A percentile compares a stretch with the other conserved stretches of the same genome.
phyloP scores from a whole-genome alignment of 106 monocot species.

The Cymbidium sinense region DNA sequence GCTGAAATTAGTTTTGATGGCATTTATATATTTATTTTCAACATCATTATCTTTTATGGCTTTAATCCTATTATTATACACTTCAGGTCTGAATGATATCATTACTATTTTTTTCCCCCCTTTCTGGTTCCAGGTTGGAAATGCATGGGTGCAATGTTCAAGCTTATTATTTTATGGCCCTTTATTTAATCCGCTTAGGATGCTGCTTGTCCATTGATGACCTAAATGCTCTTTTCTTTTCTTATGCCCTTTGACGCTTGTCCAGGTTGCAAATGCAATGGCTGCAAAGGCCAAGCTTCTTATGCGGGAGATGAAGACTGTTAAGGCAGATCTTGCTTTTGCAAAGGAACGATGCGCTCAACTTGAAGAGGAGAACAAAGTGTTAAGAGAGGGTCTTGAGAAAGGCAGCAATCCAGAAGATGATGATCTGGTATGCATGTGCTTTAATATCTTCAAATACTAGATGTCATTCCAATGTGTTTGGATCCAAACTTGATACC shows the following conservation, averaged over 20 bases:
- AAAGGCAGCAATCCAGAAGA: constrained; percentile 66
- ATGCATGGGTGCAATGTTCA: constrained; percentile 54
- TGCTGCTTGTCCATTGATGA: not conserved
- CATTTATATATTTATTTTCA: not conserved
- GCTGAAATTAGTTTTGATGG: not conserved
- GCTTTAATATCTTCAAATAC: not conserved
- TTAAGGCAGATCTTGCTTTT: constrained; percentile 94
- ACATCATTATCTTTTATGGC: not conserved
- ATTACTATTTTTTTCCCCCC: not conserved
- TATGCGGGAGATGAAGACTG: constrained; percentile 77
- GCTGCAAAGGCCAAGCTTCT: constrained; percentile 97
- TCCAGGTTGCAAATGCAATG: constrained; percentile 97
- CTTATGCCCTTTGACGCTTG: too few relatives aligned
- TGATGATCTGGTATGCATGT: constrained; percentile 69
- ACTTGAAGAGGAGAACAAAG: constrained; percentile 88
- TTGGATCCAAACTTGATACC: not conserved
- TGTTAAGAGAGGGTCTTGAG: constrained; percentile 64
- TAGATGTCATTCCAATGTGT: not conserved
- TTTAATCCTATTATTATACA: too few relatives aligned
- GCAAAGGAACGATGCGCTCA: constrained; percentile 88
- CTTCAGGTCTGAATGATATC: not conserved
- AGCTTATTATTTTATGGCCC: constrained; percentile 35
- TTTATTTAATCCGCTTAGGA: constrained; percentile 7
- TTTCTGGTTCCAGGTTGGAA: not conserved
- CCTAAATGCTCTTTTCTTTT: not conserved